phyloP scores from a whole-genome alignment of 345 rosid genomes.

The Euphorbia pulcherrima region DNA sequence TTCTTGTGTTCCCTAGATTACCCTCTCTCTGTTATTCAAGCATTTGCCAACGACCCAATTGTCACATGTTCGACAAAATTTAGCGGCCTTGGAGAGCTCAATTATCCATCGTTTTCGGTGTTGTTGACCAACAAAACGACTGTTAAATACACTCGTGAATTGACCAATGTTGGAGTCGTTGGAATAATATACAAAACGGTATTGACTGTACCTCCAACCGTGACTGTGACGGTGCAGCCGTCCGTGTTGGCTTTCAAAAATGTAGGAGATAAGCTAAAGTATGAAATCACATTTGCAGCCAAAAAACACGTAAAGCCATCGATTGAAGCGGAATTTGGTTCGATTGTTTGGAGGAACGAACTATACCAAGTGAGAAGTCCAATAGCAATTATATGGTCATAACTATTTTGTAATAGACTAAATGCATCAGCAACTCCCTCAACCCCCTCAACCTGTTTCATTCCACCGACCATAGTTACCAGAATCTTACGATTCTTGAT shows the following conservation, averaged over 20 bases:
- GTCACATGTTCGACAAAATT: constrained; percentile 49
- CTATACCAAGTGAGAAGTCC: constrained; percentile 73
- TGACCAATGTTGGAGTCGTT: constrained; percentile 76
- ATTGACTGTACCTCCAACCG: constrained; percentile 39
- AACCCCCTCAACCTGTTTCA: no score
- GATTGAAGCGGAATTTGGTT: constrained; percentile 53
- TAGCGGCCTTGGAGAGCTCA: constrained; percentile 65
- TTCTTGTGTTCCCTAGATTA: constrained; percentile 74
- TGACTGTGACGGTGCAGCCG: constrained; percentile 57
- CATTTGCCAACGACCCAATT: constrained; percentile 52
- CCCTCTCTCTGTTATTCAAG: constrained; percentile 45
- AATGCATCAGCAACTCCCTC: no score
- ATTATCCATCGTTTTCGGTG: constrained; percentile 85
- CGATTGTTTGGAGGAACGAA: constrained; percentile 62
- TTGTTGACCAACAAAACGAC: constrained; percentile 55
- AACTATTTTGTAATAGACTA: no score
- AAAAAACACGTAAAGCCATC: constrained; percentile 38
- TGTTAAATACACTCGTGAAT: constrained; percentile 60
- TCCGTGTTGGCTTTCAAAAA: constrained; percentile 39
- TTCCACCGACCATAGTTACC: no score
- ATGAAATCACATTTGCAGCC: constrained; percentile 57
- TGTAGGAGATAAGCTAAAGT: constrained; percentile 64
- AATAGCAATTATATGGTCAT: no score
- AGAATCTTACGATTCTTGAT: no score
- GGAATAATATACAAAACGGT: constrained; percentile 45